Base-by-base conservation (phyloP, 345 rosid genomes). In the Euphorbia peplus region DNA sequence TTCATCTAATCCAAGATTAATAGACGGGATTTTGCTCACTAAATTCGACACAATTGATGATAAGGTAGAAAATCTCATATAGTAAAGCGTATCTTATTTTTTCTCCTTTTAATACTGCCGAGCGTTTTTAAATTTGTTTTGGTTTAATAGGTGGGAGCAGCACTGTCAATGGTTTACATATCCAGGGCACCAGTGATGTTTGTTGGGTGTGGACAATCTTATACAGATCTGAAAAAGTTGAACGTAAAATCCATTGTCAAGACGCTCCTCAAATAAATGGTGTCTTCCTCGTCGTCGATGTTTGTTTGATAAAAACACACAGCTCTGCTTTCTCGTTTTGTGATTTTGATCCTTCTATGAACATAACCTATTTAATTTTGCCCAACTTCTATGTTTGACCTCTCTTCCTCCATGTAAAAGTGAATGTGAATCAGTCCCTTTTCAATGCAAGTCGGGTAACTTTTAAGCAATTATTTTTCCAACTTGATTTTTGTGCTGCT, bases 101-200 rank as follows among this genome's bases (percentile, higher is more conserved):
- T 22, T 22, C 30, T n/a, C n/a, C n/a, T n/a, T n/a, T n/a, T n/a
- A n/a, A n/a, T 8, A 39, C 9, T 1, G 5, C 26, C 4, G 57
- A n/a, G 26, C 21, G 18, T 4, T 52, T 59, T 22, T 21, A 11
- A 44, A 63, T n/a, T 51, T 30, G 44, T 29, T 59, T 58, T 53
- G 46, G 52, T 46, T 62, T 73, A 71, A 39, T n/a, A 95, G 98
- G 99, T 95, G 62, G 99, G 99, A 71, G 99, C 98, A 21, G 98
- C 99, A 0, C 82, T 95, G 51, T 92, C 98, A 0, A 90, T 95
- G 99, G 99, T 95, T 47, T 95, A 95, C 80, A 86, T 87, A 29
- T 95, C 97, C 0, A 98, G 99, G 42, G 83, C 98, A 24, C 99
- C 98, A 0, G 98, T 95, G 46, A 95, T 95, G 99, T 95, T 95